A percentile compares a stretch with the other conserved stretches of the same genome.
These are phyloP conservation scores for Orychophragmus violaceus DNA, from an alignment of 345 rosid species.

Conservation along the genomic window DNA sequence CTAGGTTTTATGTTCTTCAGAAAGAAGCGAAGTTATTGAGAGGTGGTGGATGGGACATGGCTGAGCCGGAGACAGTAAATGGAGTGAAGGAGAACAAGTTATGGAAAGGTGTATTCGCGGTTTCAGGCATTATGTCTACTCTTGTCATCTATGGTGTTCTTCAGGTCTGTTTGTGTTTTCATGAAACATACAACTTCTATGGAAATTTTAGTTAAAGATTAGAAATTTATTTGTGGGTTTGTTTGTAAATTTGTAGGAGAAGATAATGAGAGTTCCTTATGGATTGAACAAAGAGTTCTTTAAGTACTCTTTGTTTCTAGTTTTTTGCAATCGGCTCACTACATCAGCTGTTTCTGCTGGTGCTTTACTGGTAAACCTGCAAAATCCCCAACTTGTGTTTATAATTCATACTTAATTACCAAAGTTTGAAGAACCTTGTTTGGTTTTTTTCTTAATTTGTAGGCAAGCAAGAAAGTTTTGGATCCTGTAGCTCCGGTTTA, in stretches of 20 bases:
- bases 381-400: background rate
- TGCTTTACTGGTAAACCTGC: slow-evolving; percentile 49
- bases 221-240: background rate
- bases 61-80: slow-evolving; percentile 40
- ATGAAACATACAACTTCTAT: background rate
- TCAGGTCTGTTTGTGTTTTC: slow-evolving; percentile 39
- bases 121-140: slow-evolving; percentile 80
- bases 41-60: slow-evolving; percentile 54
- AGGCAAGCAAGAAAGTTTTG: slow-evolving; percentile 81
- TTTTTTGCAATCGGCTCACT: slow-evolving; percentile 84
- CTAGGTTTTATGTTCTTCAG: background rate
- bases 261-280: slow-evolving; percentile 88
- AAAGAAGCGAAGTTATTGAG: background rate
- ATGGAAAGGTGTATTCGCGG: slow-evolving; percentile 75
- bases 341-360: slow-evolving; percentile 87
- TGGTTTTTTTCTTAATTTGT: background rate
- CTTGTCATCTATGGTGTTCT: slow-evolving; percentile 90
- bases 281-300: slow-evolving; percentile 71
- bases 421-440: background rate
- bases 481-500: slow-evolving; percentile 91
- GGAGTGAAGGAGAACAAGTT: slow-evolving; percentile 47
- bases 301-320: slow-evolving; percentile 78
- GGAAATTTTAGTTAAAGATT: background rate
- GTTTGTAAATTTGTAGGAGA: slow-evolving; percentile 51
- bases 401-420: background rate